Evolutionary conservation across 768 basidiomycete species (phyloP), one percentile per base, ranked within the genome.

Genomic region (Termitomyces sp.): DNA sequence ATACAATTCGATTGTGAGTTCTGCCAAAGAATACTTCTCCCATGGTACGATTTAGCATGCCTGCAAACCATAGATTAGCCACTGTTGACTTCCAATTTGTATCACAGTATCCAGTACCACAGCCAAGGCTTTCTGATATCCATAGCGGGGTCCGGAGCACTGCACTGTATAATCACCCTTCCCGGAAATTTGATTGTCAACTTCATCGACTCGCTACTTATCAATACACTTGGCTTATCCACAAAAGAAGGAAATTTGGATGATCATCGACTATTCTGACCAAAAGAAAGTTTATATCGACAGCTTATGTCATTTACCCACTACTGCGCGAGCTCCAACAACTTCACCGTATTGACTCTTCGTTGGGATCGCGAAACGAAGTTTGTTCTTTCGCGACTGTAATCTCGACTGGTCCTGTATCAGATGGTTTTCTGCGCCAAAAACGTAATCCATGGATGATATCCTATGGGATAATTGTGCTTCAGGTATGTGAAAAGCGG

Each of bases 401-500:
- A 28, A 59, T 56, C 15, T 57, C 47, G n/a, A 56, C 54, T 44
- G 29, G 26, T 10, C 13, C 39, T 18, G 28, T 29, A 39, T 59
- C 33, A 29, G 51, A 41, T 51, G 41, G 24, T 53, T 31, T 45
- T 57, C 18, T 67, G 41, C 62, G 66, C 77, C 76, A 76, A 60
- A 75, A 76, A 51, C 67, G 69, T 9, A 76, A 28, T 0, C 62
- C 73, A 16, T 64, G 61, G 3, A 76, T 51, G 54, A 79, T 72
- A 60, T 79, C 78, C 74, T 75, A 1, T 31, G 13, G 20, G 24
- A 42, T n/a, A 28, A 9, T 41, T 2, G 4, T 5, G 18, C 15
- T 51, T 36, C n/a, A 37, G 13, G 9, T 10, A 1, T n/a, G 16
- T 29, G 3, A 26, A 29, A 18, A 29, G 6, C 6, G n/a, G 13